phyloP scores from a whole-genome alignment of 2,329 filamentous ascomycete genomes.

The Ophiocordyceps sinensis region DNA sequence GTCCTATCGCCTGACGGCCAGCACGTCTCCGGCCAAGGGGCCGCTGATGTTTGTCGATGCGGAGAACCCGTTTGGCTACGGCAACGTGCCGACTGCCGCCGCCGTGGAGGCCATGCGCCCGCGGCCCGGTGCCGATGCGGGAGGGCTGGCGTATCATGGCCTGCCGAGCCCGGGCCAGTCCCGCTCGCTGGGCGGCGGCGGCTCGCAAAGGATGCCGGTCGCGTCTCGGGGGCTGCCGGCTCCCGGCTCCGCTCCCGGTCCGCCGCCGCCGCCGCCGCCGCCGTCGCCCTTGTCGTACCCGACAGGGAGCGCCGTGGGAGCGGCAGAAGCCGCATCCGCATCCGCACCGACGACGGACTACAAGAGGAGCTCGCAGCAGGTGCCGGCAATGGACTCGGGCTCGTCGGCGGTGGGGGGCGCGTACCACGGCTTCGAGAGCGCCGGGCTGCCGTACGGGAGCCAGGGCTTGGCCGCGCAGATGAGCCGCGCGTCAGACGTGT shows the following conservation, averaged over 20 bases:
- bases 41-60: conserved; percentile 12
- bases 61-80: conserved; percentile 13
- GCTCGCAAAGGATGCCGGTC: conserved; percentile 7
- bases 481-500: neutral
- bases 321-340: neutral
- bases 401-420: conserved; percentile 2
- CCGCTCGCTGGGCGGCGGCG: conserved; percentile 6
- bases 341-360: neutral
- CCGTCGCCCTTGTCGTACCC: too few relatives aligned
- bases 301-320: conserved; percentile 7
- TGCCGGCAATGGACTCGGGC: neutral
- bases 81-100: conserved; percentile 1
- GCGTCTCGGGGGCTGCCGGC: conserved; percentile 6
- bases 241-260: neutral
- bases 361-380: neutral
- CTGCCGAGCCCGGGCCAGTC: conserved; percentile 2
- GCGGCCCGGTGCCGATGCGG: conserved; percentile 5
- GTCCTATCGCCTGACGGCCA: conserved; percentile 10
- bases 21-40: conserved; percentile 6
- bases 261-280: conserved; percentile 3
- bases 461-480: neutral
- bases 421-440: conserved; percentile 5
- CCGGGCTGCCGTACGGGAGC: neutral
- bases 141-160: conserved; percentile 8
- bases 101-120: conserved; percentile 6